Conservation (phyloP, 306 rosid genomes). For the Senna tora region DNA sequence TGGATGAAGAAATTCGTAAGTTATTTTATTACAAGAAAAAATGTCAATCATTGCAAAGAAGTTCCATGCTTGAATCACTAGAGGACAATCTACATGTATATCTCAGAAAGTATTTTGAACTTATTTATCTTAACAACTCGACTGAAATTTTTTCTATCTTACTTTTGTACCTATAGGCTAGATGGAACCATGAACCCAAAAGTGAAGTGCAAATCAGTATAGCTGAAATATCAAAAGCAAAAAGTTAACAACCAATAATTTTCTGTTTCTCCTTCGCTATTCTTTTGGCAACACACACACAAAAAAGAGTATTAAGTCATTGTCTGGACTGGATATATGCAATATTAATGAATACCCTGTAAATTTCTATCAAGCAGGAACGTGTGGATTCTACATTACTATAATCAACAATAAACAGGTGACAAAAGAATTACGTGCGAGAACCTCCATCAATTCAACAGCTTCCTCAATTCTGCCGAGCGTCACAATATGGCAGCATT, state of each 20-base stretch:
- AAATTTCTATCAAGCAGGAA: neutral
- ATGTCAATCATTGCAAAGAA: constrained; percentile 24
- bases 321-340: constrained; percentile 9
- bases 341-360: neutral
- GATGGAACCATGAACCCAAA: constrained; percentile 9
- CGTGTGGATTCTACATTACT: neutral
- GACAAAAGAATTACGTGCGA: constrained; percentile 57
- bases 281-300: neutral
- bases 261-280: neutral
- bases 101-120: neutral
- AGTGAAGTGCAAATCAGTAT: neutral
- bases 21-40: constrained; percentile 38
- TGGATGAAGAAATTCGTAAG: constrained; percentile 52
- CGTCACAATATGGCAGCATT: constrained; percentile 53
- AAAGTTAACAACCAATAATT: neutral
- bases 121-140: neutral
- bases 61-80: constrained; percentile 1
- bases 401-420: neutral
- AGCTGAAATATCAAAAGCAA: neutral
- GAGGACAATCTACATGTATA: neutral
- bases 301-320: neutral
- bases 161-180: neutral
- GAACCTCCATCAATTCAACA: constrained; percentile 79
- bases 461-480: constrained; percentile 60
- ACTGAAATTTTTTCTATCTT: neutral